Conservation (phyloP, 2,329 filamentous ascomycete species). For the Hypoxylon sp. region DNA sequence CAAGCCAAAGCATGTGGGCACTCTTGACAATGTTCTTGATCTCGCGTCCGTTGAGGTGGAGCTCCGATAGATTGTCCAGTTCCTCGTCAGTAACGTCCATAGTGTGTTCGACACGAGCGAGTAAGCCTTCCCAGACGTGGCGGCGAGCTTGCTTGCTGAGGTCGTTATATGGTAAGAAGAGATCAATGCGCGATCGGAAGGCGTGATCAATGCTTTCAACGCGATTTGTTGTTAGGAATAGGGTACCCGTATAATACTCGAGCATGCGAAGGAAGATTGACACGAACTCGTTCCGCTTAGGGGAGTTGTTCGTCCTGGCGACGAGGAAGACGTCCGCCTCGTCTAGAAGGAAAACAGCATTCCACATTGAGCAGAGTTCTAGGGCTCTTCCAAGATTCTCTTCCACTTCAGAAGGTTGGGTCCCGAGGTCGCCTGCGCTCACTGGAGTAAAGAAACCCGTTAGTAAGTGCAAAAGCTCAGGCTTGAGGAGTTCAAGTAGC, state of each 20-base stretch:
- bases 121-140: constrained; percentile 57
- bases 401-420: constrained; percentile 55
- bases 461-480: neutral
- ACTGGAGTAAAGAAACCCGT: constrained; percentile 39
- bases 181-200: constrained; percentile 58
- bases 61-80: constrained; percentile 56
- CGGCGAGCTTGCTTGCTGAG: constrained; percentile 50
- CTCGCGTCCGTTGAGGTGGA: constrained; percentile 65
- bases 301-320: constrained; percentile 52
- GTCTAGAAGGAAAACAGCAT: constrained; percentile 61
- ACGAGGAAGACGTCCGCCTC: constrained; percentile 62
- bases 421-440: constrained; percentile 59
- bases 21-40: constrained; percentile 66
- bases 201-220: constrained; percentile 56
- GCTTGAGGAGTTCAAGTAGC: no score
- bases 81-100: constrained; percentile 53
- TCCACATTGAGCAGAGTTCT: constrained; percentile 58
- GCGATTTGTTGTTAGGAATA: constrained; percentile 59
- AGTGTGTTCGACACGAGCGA: constrained; percentile 51
- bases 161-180: constrained; percentile 54
- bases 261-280: constrained; percentile 44
- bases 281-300: constrained; percentile 60
- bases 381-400: constrained; percentile 54
- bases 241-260: constrained; percentile 57
- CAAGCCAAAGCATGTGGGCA: constrained; percentile 55